Evolutionary conservation across 192 early-diverging fungal genomes (phyloP).

Genomic region (Geosiphon pyriformis): DNA sequence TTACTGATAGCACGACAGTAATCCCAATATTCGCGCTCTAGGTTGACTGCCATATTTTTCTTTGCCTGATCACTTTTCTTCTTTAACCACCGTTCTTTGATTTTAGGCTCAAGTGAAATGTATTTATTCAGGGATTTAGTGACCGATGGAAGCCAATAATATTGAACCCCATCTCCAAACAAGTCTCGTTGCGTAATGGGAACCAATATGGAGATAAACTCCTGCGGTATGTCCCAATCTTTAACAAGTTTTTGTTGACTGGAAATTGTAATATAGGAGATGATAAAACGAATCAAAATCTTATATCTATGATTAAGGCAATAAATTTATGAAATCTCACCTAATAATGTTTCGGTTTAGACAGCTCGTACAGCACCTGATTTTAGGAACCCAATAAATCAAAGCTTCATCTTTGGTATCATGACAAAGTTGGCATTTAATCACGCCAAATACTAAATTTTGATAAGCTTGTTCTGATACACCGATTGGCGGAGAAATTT

Average conservation of each 20-base stretch:
- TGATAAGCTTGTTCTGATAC: conserved; percentile 4
- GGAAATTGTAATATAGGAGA: no score
- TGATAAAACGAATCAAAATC: no score
- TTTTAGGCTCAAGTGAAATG: background rate
- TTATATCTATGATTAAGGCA: no score
- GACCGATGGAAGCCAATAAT: background rate
- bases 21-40: background rate
- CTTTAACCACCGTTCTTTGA: background rate
- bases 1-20: background rate
- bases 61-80: background rate
- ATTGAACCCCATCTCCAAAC: background rate
- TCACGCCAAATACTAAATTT: background rate
- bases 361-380: background rate
- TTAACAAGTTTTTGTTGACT: no score
- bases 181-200: background rate
- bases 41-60: background rate
- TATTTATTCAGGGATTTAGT: background rate
- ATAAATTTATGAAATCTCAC: no score
- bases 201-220: background rate
- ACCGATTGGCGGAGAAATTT: background rate
- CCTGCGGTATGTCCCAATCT: background rate
- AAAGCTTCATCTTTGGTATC: background rate
- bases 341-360: background rate
- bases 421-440: conserved; percentile 5
- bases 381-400: background rate